Conservation (phyloP, 805 yeast species). For the Sugiyamaella chiloensis region DNA sequence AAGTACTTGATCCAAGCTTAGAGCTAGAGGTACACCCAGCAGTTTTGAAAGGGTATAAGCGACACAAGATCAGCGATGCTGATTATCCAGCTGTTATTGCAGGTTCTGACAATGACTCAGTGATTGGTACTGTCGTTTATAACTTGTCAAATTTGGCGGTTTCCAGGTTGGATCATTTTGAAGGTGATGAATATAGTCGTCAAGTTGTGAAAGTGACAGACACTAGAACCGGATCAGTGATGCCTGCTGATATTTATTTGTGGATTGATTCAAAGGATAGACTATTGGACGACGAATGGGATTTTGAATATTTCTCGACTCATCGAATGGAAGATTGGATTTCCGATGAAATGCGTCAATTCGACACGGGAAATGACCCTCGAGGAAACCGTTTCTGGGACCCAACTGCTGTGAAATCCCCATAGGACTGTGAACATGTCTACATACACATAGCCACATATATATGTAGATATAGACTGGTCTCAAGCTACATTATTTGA, state of each 20-base stretch:
- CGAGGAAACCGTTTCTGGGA: conserved; percentile 20
- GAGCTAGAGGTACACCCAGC: conserved; percentile 20
- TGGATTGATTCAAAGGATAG: conserved; percentile 22
- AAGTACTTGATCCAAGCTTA: conserved; percentile 5
- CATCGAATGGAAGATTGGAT: conserved; percentile 24
- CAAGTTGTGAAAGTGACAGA: conserved; percentile 17
- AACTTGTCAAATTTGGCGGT: conserved; percentile 20
- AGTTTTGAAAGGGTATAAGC: conserved; percentile 16
- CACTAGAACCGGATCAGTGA: background rate
- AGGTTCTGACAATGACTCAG: conserved; percentile 6
- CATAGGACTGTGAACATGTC: too few species aligned
- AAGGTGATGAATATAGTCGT: conserved; percentile 28
- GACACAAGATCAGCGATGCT: conserved; percentile 21
- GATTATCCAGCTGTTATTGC: conserved; percentile 26
- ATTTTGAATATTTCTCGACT: conserved; percentile 20
- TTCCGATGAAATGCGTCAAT: conserved; percentile 18
- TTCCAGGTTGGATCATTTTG: conserved; percentile 25
- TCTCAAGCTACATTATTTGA: too few species aligned
- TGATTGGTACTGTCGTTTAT: conserved; percentile 22
- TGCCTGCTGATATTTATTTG: conserved; percentile 19
- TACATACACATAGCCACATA: too few species aligned
- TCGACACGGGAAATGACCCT: conserved; percentile 15
- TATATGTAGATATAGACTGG: too few species aligned
- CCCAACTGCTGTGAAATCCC: too few species aligned
- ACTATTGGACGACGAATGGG: conserved; percentile 24